Percentiles rank a stretch among this genome's conserved stretches.
Evolutionary conservation across 2,329 filamentous ascomycete genomes (phyloP).

Genomic region (Xylariaceae sp.): DNA sequence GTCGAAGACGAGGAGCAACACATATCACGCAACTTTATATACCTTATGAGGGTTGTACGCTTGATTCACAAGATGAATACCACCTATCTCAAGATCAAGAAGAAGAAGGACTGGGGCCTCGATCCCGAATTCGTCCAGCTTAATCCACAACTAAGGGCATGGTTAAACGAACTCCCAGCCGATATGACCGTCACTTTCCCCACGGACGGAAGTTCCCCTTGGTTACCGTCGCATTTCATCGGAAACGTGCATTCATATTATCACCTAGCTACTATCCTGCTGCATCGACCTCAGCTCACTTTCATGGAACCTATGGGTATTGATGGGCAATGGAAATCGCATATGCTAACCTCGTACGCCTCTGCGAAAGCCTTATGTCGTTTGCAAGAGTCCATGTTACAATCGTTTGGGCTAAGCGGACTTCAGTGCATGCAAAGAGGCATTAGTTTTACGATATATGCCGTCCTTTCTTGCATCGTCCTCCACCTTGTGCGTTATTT

Average conservation of each 20-base stretch:
- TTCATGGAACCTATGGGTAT: conserved; percentile 73
- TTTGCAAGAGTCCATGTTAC: conserved; percentile 81
- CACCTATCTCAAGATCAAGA: conserved; percentile 74
- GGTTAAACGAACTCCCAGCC: conserved; percentile 76
- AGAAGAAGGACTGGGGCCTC: conserved; percentile 80
- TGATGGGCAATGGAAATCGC: conserved; percentile 82
- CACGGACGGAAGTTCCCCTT: conserved; percentile 78
- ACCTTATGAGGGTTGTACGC: conserved; percentile 77
- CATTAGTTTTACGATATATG: conserved; percentile 95
- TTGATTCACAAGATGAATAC: conserved; percentile 80
- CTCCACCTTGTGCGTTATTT: conserved; percentile 78
- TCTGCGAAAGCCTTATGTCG: conserved; percentile 86
- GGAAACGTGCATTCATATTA: conserved; percentile 92
- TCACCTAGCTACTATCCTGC: conserved; percentile 82
- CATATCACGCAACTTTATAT: conserved; percentile 82
- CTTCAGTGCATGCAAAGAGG: conserved; percentile 91
- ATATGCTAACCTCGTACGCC: conserved; percentile 85
- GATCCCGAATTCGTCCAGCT: conserved; percentile 83
- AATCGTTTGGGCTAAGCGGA: conserved; percentile 77
- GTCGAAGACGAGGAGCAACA: conserved; percentile 77
- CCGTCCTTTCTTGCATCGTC: conserved; percentile 88
- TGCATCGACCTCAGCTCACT: conserved; percentile 84
- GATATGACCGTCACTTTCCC: conserved; percentile 82
- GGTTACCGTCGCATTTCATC: conserved; percentile 84
- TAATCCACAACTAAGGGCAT: conserved; percentile 77